Evolutionary conservation across 495 filamentous ascomycete species (phyloP).

Genomic region (Cairneyella variabilis): DNA sequence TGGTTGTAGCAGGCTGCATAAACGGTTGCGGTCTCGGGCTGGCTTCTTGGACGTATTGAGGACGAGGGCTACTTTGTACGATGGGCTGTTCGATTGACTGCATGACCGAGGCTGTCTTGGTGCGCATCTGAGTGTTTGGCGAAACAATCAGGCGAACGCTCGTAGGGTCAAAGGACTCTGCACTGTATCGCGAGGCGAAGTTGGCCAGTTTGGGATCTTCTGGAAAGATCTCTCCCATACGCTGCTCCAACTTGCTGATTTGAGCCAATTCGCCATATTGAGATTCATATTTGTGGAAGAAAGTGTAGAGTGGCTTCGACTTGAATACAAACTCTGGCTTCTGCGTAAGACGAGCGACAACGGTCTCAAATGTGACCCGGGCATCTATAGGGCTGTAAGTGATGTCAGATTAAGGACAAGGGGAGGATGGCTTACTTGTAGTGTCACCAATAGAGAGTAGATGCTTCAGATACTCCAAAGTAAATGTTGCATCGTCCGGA

Average conservation of each 20-base stretch:
- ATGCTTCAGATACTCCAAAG: constrained; percentile 92
- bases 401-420: not conserved
- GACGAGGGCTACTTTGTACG: constrained; percentile 50
- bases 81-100: constrained; percentile 47
- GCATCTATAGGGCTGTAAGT: constrained; percentile 58
- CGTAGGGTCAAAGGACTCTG: constrained; percentile 68
- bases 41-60: constrained; percentile 29
- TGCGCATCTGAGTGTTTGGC: constrained; percentile 65
- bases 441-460: constrained; percentile 85
- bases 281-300: constrained; percentile 93
- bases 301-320: constrained; percentile 77
- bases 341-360: constrained; percentile 69
- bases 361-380: constrained; percentile 89
- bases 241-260: constrained; percentile 82
- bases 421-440: constrained; percentile 64
- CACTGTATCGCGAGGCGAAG: constrained; percentile 73
- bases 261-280: constrained; percentile 87
- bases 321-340: constrained; percentile 69
- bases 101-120: constrained; percentile 44
- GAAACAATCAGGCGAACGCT: constrained; percentile 79
- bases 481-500: constrained; percentile 85
- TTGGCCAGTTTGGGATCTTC: constrained; percentile 72
- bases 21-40: constrained; percentile 49
- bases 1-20: constrained; percentile 49
- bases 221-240: constrained; percentile 89